Evolutionary conservation across 2,329 filamentous ascomycete species (phyloP).

Genomic region (Cercospora zeina): DNA sequence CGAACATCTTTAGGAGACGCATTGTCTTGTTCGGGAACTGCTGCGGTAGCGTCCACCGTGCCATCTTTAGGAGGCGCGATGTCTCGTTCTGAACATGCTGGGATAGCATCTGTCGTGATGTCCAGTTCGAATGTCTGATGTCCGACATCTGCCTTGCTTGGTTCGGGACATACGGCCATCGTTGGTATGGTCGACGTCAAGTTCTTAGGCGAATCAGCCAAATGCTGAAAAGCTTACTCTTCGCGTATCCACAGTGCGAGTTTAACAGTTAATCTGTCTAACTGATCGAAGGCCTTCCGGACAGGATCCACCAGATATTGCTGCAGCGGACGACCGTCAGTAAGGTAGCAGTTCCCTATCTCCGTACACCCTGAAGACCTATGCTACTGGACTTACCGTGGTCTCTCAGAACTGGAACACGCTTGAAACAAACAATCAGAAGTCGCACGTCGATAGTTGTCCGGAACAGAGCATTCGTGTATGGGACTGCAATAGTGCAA

Average conservation of each 20-base stretch:
- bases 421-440: conserved; percentile 1
- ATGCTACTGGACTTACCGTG: not conserved
- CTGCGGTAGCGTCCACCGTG: not conserved
- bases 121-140: conserved; percentile 11
- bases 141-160: conserved; percentile 4
- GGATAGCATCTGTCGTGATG: too few relatives aligned
- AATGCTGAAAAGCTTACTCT: not conserved
- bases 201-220: conserved; percentile 1
- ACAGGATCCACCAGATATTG: conserved; percentile 1
- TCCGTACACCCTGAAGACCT: not conserved
- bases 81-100: too few relatives aligned
- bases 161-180: conserved; percentile 7
- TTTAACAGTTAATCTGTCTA: not conserved
- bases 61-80: too few relatives aligned
- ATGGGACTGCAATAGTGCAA: not conserved
- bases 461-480: not conserved
- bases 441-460: not conserved
- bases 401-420: not conserved
- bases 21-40: conserved; percentile 14
- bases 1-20: conserved; percentile 16
- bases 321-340: conserved; percentile 4
- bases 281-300: not conserved
- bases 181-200: conserved; percentile 9
- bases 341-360: not conserved
- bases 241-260: not conserved